Evolutionary conservation across 179 eudicot species (phyloP), one percentile per base, ranked within the genome.

Genomic region (Beta corolliflora): DNA sequence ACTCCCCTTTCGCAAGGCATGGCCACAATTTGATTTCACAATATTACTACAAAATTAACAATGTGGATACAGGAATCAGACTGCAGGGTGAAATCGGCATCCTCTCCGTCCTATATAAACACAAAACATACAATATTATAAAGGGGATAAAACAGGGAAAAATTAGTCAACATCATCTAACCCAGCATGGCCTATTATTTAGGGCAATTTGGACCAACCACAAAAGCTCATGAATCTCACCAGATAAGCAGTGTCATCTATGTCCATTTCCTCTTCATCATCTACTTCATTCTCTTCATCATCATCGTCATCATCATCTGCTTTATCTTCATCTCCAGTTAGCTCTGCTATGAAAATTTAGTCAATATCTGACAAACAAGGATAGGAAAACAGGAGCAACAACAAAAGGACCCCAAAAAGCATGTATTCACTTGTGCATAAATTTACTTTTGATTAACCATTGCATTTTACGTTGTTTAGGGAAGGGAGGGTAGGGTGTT

Each of bases 51-150:
- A 45, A 29, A 61, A 56, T 31, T 54, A 77, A 68, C 31, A 79
- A 73, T 50, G 81, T 87, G 98, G 98, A 95, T 95, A 95, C 98
- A 88, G 50, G 91, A 85, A 86, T 77, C 79, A 7, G 92, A 81
- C 81, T 89, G 89, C 81, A 79, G 81, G 70, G 89, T 76, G 68
- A 88, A 87, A 86, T 85, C 85, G 71, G 82, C 85, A 76, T 88
- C 92, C 44, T 87, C 91, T 75, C 87, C 92, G 76, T 65, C 97
- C 98, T 93, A 67, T 23, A 59, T 65, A 55, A 77, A 61, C 44
- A 54, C 80, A 79, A 1, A 48, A 55, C 15, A 46, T 18, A 66
- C 9, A 59, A 10, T 45, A 46, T 74, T 70, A 81, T 73, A 71
- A 53, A 73, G 44, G 74, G 18, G 45, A 73, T 52, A 71, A 36